Conservation (phyloP, 208 protist species). For the Leishmania guyanensis region DNA sequence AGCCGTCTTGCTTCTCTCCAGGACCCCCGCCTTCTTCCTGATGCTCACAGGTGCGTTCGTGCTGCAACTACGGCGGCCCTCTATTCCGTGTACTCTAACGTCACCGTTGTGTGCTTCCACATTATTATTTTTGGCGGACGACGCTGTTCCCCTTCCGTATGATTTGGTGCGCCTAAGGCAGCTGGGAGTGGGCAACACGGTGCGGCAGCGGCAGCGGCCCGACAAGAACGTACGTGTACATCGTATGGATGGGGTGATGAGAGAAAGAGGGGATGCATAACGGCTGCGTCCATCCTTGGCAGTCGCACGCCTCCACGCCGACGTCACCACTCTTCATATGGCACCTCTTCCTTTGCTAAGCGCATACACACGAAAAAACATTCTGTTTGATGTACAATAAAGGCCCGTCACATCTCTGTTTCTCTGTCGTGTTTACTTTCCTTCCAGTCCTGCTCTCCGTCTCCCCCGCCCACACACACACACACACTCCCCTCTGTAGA, state of each 20-base stretch:
- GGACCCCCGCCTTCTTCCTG: background rate
- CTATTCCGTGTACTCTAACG: background rate
- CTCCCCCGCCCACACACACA: no score
- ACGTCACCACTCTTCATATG: background rate
- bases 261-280: background rate
- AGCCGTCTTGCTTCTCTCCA: background rate
- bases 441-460: background rate
- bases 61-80: background rate
- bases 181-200: background rate
- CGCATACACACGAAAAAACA: background rate
- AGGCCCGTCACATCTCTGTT: background rate
- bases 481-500: background rate
- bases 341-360: background rate
- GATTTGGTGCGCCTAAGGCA: background rate
- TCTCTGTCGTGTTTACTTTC: background rate
- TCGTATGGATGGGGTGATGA: background rate
- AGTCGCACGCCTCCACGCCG: background rate
- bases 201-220: background rate
- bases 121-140: background rate
- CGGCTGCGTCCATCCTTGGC: background rate
- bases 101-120: background rate
- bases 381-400: background rate
- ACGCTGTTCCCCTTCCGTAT: background rate
- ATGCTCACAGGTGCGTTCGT: background rate
- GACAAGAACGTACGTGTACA: background rate